A percentile compares a stretch with the other conserved stretches of the same genome.
phyloP scores from a whole-genome alignment of 1,139 yeast genomes.

The Debaryomycetaceae sp. region DNA sequence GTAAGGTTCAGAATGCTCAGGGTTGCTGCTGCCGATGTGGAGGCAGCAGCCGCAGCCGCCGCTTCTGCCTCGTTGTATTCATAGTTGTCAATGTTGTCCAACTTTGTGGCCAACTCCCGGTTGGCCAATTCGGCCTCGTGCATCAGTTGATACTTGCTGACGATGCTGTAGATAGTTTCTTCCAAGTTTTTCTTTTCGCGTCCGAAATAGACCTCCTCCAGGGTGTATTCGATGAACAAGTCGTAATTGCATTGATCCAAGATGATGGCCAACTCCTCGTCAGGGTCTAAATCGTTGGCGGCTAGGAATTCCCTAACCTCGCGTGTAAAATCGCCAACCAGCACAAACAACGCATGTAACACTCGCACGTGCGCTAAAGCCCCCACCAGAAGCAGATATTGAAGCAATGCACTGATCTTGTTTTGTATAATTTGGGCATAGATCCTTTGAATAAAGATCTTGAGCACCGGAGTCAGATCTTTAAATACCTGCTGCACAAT shows the following conservation, averaged over 20 bases:
- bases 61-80: conserved; percentile 17
- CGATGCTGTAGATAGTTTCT: conserved; percentile 50
- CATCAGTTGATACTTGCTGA: conserved; percentile 45
- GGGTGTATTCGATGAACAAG: conserved; percentile 66
- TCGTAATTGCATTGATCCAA: conserved; percentile 73
- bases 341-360: conserved; percentile 59
- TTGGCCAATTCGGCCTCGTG: conserved; percentile 50
- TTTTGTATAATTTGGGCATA: conserved; percentile 75
- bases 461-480: conserved; percentile 60
- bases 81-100: conserved; percentile 33
- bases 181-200: conserved; percentile 70
- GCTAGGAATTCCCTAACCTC: conserved; percentile 58
- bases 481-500: conserved; percentile 72
- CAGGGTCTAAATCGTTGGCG: conserved; percentile 41
- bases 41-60: conserved; percentile 3
- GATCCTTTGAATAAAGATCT: conserved; percentile 68
- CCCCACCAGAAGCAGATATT: conserved; percentile 60
- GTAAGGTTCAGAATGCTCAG: background rate
- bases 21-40: background rate
- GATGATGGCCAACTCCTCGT: conserved; percentile 46
- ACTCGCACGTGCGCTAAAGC: conserved; percentile 75
- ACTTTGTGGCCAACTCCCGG: conserved; percentile 41
- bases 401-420: conserved; percentile 59
- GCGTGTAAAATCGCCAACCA: conserved; percentile 60
- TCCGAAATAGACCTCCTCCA: conserved; percentile 66